Conservation (phyloP, 1,139 yeast species). For the Meyerozyma guilliermondii region DNA sequence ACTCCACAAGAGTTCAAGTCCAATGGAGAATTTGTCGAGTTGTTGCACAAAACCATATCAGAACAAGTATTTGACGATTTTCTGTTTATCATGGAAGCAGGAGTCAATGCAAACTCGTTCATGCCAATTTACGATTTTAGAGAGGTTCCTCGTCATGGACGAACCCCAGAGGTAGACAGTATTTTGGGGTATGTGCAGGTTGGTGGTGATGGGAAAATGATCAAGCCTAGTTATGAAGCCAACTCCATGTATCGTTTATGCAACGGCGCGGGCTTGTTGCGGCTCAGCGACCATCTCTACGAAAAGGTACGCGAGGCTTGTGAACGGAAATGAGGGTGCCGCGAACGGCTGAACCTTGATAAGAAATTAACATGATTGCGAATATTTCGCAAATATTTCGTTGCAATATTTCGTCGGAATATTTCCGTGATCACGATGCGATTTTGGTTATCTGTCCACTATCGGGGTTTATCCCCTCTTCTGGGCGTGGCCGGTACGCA, state of each 20-base stretch:
- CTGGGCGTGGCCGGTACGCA: no score
- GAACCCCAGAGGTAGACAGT: conserved; percentile 70
- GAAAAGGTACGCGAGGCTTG: conserved; percentile 26
- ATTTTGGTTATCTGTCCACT: no score
- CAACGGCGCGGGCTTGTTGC: conserved; percentile 52
- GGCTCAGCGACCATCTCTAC: conserved; percentile 50
- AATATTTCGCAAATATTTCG: no score
- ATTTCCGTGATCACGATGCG: no score
- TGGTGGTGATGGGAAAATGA: conserved; percentile 48
- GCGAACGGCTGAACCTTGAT: no score
- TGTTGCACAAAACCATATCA: conserved; percentile 24
- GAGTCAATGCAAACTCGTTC: conserved; percentile 48
- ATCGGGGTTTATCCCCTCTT: no score
- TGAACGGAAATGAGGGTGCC: background rate
- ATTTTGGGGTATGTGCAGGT: conserved; percentile 69
- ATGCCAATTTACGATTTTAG: conserved; percentile 76
- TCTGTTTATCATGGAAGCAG: conserved; percentile 57
- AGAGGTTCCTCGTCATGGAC: conserved; percentile 59
- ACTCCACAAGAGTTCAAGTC: conserved; percentile 20
- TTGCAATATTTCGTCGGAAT: no score
- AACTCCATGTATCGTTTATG: conserved; percentile 59
- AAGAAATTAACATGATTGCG: no score
- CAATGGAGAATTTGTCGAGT: conserved; percentile 24
- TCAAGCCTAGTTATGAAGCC: conserved; percentile 50
- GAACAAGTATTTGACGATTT: conserved; percentile 42